Conservation (phyloP, 1,284 basidiomycete genomes). For the Apiotrichum porosum region DNA sequence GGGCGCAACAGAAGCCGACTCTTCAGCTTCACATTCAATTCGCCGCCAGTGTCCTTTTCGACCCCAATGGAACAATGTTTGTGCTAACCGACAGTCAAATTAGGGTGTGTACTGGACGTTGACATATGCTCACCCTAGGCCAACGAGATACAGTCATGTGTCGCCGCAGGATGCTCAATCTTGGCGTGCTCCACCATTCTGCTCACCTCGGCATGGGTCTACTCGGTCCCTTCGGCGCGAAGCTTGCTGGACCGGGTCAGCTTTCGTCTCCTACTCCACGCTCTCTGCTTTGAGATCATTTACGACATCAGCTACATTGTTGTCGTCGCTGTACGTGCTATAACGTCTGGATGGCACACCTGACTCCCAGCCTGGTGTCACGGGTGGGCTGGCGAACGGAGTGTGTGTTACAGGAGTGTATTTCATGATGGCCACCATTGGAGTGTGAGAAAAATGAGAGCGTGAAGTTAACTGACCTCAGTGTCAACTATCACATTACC, state of each 20-base stretch:
- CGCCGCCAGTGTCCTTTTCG: too few species aligned
- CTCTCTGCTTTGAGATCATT: conserved; percentile 10
- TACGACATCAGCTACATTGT: conserved; percentile 9
- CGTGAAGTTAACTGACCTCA: not conserved
- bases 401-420: conserved; percentile 2
- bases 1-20: too few species aligned
- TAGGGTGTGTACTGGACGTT: not conserved
- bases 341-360: not conserved
- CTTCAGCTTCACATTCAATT: too few species aligned
- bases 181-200: not conserved
- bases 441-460: not conserved
- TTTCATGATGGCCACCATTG: conserved; percentile 4
- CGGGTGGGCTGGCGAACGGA: not conserved
- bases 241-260: conserved; percentile 31
- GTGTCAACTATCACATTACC: conserved; percentile 11
- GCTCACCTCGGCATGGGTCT: conserved; percentile 15
- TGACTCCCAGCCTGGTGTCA: not conserved
- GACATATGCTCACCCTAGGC: not conserved
- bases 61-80: not conserved
- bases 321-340: not conserved
- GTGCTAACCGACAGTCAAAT: not conserved
- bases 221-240: conserved; percentile 14
- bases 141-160: conserved; percentile 5
- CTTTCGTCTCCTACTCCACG: conserved; percentile 16
- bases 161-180: conserved; percentile 3